These are phyloP conservation scores for Xerocomellus dryophilus DNA, from an alignment of 768 basidiomycete genomes.

Conservation along the genomic window DNA sequence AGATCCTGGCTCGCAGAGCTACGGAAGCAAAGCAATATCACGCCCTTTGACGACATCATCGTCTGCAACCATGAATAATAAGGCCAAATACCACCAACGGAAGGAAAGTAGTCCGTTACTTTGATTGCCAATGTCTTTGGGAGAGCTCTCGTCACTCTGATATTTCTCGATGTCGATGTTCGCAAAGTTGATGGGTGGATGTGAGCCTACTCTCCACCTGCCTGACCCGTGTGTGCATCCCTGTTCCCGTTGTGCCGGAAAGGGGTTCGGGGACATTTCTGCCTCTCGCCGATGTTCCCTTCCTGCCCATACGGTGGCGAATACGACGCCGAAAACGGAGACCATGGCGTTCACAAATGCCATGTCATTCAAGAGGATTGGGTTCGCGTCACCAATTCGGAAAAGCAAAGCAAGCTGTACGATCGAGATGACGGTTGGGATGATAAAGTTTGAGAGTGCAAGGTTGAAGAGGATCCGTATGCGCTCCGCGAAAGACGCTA, in stretches of 20 bases:
- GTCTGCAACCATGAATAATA: too few species aligned
- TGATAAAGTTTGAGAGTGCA: constrained; percentile 28
- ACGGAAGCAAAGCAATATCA: too few species aligned
- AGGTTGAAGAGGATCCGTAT: constrained; percentile 22
- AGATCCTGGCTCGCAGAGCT: neutral
- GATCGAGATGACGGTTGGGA: constrained; percentile 28
- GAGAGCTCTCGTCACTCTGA: neutral
- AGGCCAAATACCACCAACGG: too few species aligned
- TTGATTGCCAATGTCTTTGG: neutral
- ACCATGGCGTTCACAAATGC: constrained; percentile 4
- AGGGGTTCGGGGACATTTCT: neutral
- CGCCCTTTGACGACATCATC: too few species aligned
- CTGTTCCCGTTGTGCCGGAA: neutral
- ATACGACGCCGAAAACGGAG: constrained; percentile 9
- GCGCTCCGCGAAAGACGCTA: constrained; percentile 6
- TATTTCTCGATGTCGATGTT: too few species aligned
- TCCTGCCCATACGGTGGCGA: constrained; percentile 13
- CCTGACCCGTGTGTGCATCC: too few species aligned
- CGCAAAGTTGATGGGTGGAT: neutral
- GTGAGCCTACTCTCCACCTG: neutral
- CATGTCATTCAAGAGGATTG: neutral
- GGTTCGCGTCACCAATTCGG: neutral
- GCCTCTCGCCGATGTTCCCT: constrained; percentile 4
- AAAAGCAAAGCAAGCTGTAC: constrained; percentile 24
- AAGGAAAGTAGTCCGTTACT: neutral